These are phyloP conservation scores for Brasilioporus rufonigricans DNA, from an alignment of 768 basidiomycete species.

Conservation along the genomic window DNA sequence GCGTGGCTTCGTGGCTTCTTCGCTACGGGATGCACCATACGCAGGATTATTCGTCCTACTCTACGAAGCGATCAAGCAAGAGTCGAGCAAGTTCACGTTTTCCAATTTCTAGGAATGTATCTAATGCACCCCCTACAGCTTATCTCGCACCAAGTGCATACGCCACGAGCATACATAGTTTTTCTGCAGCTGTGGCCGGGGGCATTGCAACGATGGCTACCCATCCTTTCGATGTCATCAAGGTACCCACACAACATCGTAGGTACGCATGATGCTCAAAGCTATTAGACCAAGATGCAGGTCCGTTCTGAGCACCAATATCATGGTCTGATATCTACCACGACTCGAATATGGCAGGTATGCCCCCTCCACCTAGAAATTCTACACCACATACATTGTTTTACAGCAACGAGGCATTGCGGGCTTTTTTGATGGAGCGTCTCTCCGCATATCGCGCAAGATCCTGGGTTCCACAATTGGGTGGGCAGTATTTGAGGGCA, in stretches of 20 bases:
- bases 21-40: conserved; percentile 92
- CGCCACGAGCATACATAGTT: conserved; percentile 53
- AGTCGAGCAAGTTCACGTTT: conserved; percentile 49
- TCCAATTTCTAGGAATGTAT: neutral
- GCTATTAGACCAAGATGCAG: conserved; percentile 83
- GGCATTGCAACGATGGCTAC: conserved; percentile 82
- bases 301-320: conserved; percentile 79
- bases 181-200: conserved; percentile 78
- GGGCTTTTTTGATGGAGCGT: conserved; percentile 87
- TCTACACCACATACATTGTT: neutral
- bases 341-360: conserved; percentile 67
- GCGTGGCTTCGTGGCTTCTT: conserved; percentile 83
- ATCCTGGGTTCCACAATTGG: conserved; percentile 86
- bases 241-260: conserved; percentile 46
- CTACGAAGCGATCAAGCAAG: conserved; percentile 83
- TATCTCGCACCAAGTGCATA: conserved; percentile 41
- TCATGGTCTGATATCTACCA: conserved; percentile 64
- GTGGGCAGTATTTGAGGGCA: conserved; percentile 88
- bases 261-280: neutral
- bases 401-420: conserved; percentile 70
- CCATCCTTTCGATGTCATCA: conserved; percentile 93
- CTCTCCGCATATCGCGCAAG: conserved; percentile 81
- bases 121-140: conserved; percentile 30
- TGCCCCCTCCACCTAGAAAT: neutral
- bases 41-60: conserved; percentile 86